Base-by-base conservation (phyloP, 805 yeast genomes). In the Wickerhamomyces hampshirensis region DNA sequence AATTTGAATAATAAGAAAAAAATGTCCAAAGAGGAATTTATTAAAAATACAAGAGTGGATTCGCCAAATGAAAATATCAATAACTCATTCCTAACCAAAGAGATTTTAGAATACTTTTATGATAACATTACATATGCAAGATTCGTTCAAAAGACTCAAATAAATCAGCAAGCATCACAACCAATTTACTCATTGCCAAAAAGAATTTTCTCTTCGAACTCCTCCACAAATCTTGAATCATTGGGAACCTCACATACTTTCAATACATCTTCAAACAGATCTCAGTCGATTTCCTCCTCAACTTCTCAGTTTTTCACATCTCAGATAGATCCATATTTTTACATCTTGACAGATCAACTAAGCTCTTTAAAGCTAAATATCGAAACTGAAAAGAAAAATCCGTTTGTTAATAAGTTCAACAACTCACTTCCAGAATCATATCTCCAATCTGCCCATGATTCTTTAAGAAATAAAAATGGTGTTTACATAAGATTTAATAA, bases 121-220 rank as follows among this genome's bases (percentile, higher is more conserved):
- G 89, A 82, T 47, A 84, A 84, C 53, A 73, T 81, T 31, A 75
- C 80, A 0, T 68, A 68, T 35, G 58, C 75, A 5, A 82, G 80
- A 15, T 80, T 82, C 43, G 62, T 68, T 6, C 71, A 68, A 26
- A 64, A 62, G 13, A 62, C 23, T 1, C 34, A 33, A 10, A 17
- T 35, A 12, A 43, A 30, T 12, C 35, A 46, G 9, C 40, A 38
- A 5, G 10, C 24, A 8, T 11, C 24, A 21, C 27, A 36, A n/a
- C n/a, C n/a, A n/a, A n/a, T n/a, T 6, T 51, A 38, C 23, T 31
- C 43, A 5, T 30, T n/a, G n/a, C n/a, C n/a, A n/a, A n/a, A n/a
- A n/a, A n/a, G 51, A 30, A 43, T 50, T 7, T 55, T 48, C 36
- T 43, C 52, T 23, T 50, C 53, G 4, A 30, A 29, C 2, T 55